Evolutionary conservation across 2,329 filamentous ascomycete genomes (phyloP).

Genomic region (Sporothrix dimorphospora): DNA sequence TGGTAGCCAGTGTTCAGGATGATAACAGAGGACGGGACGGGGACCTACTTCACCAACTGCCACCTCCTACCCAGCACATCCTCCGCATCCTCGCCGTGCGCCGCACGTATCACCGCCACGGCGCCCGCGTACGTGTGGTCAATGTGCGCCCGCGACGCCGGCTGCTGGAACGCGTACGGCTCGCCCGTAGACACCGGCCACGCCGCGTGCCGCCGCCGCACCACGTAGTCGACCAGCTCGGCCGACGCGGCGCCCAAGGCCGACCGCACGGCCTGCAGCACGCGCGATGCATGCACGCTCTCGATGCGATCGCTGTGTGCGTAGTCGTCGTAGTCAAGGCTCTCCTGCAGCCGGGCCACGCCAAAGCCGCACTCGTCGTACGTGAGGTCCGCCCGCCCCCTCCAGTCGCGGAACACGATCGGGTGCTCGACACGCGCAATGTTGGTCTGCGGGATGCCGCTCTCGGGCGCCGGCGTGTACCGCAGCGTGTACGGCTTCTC

Average conservation of each 20-base stretch:
- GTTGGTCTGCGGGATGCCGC: slow-evolving; percentile 32
- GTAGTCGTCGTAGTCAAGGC: slow-evolving; percentile 27
- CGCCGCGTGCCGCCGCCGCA: slow-evolving; percentile 31
- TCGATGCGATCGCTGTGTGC: slow-evolving; percentile 24
- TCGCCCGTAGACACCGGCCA: slow-evolving; percentile 33
- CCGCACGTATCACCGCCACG: slow-evolving; percentile 61
- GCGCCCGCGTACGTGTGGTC: slow-evolving; percentile 43
- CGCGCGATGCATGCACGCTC: slow-evolving; percentile 26
- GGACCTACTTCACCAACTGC: slow-evolving; percentile 31
- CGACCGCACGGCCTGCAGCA: slow-evolving; percentile 28
- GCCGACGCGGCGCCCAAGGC: slow-evolving; percentile 30
- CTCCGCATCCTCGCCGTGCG: slow-evolving; percentile 34
- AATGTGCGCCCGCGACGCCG: slow-evolving; percentile 32
- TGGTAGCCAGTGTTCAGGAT: too few species aligned
- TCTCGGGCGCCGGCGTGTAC: slow-evolving; percentile 29
- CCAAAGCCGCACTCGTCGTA: slow-evolving; percentile 32
- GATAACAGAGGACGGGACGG: too few species aligned
- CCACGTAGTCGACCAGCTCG: slow-evolving; percentile 34
- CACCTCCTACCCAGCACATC: slow-evolving; percentile 16
- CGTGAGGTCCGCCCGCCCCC: slow-evolving; percentile 22
- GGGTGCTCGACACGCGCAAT: slow-evolving; percentile 31
- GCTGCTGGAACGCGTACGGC: slow-evolving; percentile 31
- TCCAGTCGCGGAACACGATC: slow-evolving; percentile 26
- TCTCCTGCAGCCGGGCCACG: slow-evolving; percentile 12
- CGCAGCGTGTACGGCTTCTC: slow-evolving; percentile 34